These are phyloP conservation scores for Mallotus japonicus DNA, from an alignment of 441 rosid species.

Conservation along the genomic window DNA sequence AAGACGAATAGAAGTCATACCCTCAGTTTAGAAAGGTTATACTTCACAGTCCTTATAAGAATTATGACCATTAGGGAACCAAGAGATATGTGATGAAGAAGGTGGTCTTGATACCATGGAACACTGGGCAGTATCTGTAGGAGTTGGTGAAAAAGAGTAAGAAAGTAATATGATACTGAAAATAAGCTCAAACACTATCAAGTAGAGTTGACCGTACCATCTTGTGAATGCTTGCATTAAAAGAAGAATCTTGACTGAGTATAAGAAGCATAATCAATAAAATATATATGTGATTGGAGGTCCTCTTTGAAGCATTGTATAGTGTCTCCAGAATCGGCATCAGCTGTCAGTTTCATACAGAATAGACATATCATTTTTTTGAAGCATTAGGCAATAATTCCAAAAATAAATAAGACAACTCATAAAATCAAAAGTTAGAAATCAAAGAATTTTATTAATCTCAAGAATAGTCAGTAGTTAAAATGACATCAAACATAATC, in stretches of 20 bases:
- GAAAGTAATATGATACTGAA: conserved; percentile 20
- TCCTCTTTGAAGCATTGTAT: conserved; percentile 82
- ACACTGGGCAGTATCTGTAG: conserved; percentile 78
- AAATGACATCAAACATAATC: conserved; percentile 4
- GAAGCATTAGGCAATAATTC: conserved; percentile 1
- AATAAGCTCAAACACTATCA: not conserved
- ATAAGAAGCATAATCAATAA: conserved; percentile 95
- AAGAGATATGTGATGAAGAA: conserved; percentile 93
- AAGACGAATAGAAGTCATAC: conserved; percentile 46
- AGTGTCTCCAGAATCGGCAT: conserved; percentile 93
- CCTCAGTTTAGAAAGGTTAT: conserved; percentile 95
- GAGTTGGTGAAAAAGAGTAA: conserved; percentile 7
- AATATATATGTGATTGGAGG: conserved; percentile 97
- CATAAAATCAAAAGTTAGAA: conserved; percentile 2
- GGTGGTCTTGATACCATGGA: conserved; percentile 97
- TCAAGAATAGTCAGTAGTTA: not conserved
- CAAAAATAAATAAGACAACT: conserved; percentile 17
- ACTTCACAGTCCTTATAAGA: conserved; percentile 94
- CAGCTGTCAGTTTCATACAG: conserved; percentile 50
- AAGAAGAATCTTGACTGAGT: conserved; percentile 96
- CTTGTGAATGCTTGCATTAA: conserved; percentile 93
- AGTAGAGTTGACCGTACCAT: conserved; percentile 48
- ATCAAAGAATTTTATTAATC: not conserved
- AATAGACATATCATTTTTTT: conserved; percentile 23
- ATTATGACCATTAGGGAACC: conserved; percentile 93